Evolutionary conservation across 768 basidiomycete species (phyloP), one percentile per base, ranked within the genome.

Genomic region (Mycena vulgaris): DNA sequence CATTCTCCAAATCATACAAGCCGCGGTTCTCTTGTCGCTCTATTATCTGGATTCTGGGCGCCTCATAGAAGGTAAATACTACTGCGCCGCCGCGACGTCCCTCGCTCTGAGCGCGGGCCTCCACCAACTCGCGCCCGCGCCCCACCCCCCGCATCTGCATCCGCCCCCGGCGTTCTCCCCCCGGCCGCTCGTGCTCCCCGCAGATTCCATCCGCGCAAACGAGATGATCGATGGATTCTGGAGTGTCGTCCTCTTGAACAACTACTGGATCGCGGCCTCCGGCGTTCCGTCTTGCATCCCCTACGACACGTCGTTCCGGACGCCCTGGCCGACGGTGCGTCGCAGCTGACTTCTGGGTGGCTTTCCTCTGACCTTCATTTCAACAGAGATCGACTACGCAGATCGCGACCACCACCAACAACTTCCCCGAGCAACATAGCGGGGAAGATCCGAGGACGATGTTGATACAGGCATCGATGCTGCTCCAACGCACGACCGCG

Each of bases 181-280:
- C 17, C 45, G 6, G 45, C 19, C 45, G n/a, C 7, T 47, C 40
- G 13, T 31, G 1, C 2, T 35, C 2, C 47, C 56, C 7, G 19
- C 14, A 4, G 39, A 39, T 31, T 7, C n/a, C 1, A 13, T 10
- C 1, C 45, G 47, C 19, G 21, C 27, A 16, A 42, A 8, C 19
- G 64, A 72, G 53, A 10, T 52, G 51, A n/a, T 63, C 28, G 48
- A 49, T n/a, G 63, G 59, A 4, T 72, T 69, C 17, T 72, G 71
- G 71, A 58, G 58, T 23, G 63, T 72, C 19, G 63, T 72, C 7
- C 19, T 69, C 2, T 28, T 72, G 19, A 69, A 72, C 28, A 68
- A 66, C 25, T 55, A 53, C 28, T 72, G 58, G 35, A 67, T 72
- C 21, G 71, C 67, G 3, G 63, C n/a, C 1, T 66, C 63, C 4